A percentile compares a stretch with the other conserved stretches of the same genome.
Conservation (phyloP, 192 early-diverging fungal genomes). For the Gigaspora rosea region DNA sequence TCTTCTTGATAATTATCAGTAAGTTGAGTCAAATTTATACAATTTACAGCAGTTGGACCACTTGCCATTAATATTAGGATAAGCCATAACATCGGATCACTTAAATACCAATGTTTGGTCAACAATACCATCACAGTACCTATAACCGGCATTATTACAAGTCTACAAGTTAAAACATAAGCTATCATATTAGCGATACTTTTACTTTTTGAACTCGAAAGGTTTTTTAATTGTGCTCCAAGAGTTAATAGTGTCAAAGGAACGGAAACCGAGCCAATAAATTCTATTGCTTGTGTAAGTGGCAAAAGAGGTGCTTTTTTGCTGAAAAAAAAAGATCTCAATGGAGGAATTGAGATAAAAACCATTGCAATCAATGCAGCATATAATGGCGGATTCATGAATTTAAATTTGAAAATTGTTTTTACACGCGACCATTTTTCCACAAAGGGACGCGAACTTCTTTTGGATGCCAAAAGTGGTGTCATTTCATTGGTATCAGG, state of each 20-base stretch:
- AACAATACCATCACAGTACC: constrained; percentile 12
- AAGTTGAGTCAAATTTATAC: constrained; percentile 33
- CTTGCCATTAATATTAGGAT: constrained; percentile 27
- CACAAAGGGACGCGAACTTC: background rate
- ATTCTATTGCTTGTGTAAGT: constrained; percentile 6
- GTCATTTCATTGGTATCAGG: background rate
- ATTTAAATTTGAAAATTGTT: background rate
- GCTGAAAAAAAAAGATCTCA: constrained; percentile 29
- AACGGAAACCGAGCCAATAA: constrained; percentile 22
- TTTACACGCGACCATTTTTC: background rate
- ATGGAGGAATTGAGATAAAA: constrained; percentile 13
- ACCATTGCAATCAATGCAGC: constrained; percentile 25
- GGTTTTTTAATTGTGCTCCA: constrained; percentile 33
- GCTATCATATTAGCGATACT: constrained; percentile 3
- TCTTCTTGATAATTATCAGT: constrained; percentile 24
- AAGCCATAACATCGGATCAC: constrained; percentile 36
- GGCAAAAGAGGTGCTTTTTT: background rate
- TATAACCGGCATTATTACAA: constrained; percentile 32
- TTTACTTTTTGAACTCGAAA: constrained; percentile 4
- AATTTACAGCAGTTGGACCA: constrained; percentile 34
- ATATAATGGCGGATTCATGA: constrained; percentile 33
- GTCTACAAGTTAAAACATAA: constrained; percentile 1
- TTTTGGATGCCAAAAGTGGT: background rate
- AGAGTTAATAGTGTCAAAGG: constrained; percentile 31
- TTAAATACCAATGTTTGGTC: background rate